Evolutionary conservation across 495 filamentous ascomycete species (phyloP), one percentile per base, ranked within the genome.

Genomic region (Chaetomium tenue): DNA sequence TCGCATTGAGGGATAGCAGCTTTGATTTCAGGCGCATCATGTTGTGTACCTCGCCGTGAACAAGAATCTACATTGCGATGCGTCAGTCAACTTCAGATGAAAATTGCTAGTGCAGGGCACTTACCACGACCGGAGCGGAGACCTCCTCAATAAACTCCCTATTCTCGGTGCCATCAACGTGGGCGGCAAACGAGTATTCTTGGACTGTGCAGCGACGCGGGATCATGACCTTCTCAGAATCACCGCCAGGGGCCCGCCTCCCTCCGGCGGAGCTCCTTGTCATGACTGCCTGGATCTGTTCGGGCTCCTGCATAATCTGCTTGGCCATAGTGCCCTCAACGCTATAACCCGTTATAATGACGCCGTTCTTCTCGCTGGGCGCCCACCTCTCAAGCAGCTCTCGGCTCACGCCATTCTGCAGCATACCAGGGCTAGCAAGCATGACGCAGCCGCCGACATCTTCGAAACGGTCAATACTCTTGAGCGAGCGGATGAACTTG

Each of bases 261-360:
- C 78, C 81, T 47, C 81, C 81, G 8, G 79, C 81, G 15, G 79
- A 77, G 60, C 83, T 82, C 60, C 87, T 81, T 22, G 88, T 90
- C 91, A 96, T 97, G 67, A 97, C 87, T 0, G 93, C 93, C 47
- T 89, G 91, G 61, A 98, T 98, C 69, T 88, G 86, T 44, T 96
- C 92, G 0, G 94, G 94, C 72, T 97, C 94, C 63, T 92, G 90
- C 75, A 97, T 87, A 53, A 98, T 86, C 68, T 91, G 84, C 76
- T 96, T 96, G 40, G 92, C 94, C 95, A 98, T 98, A 3, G 94
- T 98, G 13, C 95, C 94, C 76, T 98, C 94, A 26, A 98, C 94
- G 61, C 90, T 94, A 76, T 98, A 98, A 71, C 94, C 94, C 5
- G 94, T 98, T 78, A 98, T 93, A 64, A 98, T 89, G 26, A 98